These are phyloP conservation scores for Trapa incisa DNA, from an alignment of 345 rosid species.

Conservation along the genomic window DNA sequence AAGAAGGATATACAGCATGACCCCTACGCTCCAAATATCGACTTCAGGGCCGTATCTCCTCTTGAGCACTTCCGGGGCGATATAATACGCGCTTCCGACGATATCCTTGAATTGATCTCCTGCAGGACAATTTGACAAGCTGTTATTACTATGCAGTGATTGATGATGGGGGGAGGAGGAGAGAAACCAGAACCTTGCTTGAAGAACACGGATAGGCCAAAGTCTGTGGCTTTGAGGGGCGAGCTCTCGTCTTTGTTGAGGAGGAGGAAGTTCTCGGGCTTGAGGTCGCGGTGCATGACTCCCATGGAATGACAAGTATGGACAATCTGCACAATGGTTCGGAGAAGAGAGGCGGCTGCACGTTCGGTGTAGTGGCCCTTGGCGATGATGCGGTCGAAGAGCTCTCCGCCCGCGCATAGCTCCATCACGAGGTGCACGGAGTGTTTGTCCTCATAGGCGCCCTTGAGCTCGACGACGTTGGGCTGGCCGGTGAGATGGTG, in stretches of 20 bases:
- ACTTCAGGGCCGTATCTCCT: slow-evolving; percentile 87
- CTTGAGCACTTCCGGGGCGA: slow-evolving; percentile 93
- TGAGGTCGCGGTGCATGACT: slow-evolving; percentile 85
- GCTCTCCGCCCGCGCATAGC: slow-evolving; percentile 87
- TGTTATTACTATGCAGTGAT: too few species aligned
- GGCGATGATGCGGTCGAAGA: slow-evolving; percentile 80
- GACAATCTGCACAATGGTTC: slow-evolving; percentile 76
- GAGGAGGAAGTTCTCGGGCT: slow-evolving; percentile 84
- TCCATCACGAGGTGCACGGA: slow-evolving; percentile 94
- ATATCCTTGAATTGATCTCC: slow-evolving; percentile 76
- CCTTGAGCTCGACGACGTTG: slow-evolving; percentile 83
- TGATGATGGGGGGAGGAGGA: too few species aligned
- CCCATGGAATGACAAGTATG: slow-evolving; percentile 96
- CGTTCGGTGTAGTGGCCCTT: slow-evolving; percentile 90
- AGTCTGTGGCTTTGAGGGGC: slow-evolving; percentile 91
- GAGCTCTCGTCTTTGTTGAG: slow-evolving; percentile 65
- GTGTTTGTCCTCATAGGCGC: slow-evolving; percentile 88
- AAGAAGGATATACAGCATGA: slow-evolving; percentile 84
- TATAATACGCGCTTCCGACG: slow-evolving; percentile 92
- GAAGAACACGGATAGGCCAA: slow-evolving; percentile 81
- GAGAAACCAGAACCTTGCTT: slow-evolving; percentile 35
- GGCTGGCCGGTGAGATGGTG: slow-evolving; percentile 84
- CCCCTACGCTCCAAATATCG: slow-evolving; percentile 93
- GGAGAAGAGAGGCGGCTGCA: slow-evolving; percentile 73
- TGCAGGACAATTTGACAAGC: too few species aligned